Evolutionary conservation across 1,139 yeast species (phyloP).

Genomic region (Wickerhamomyces sp.): DNA sequence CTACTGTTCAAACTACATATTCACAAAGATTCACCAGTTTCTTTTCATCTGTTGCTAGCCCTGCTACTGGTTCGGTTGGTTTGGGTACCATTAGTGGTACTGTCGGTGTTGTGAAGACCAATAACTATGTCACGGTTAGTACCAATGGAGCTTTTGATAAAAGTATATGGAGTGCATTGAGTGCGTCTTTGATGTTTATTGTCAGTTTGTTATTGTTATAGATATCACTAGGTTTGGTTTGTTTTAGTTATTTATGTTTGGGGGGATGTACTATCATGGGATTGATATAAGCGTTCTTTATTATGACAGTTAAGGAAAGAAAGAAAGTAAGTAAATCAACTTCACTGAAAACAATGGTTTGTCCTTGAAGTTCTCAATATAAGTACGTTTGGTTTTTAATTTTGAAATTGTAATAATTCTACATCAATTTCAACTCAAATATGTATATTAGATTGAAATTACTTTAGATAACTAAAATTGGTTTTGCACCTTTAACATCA

Average conservation of each 20-base stretch:
- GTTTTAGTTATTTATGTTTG: neutral
- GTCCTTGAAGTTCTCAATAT: no score
- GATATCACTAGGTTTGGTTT: neutral
- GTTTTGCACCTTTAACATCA: slow-evolving; percentile 33
- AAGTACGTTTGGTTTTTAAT: no score
- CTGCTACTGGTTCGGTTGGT: slow-evolving; percentile 52
- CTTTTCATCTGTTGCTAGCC: slow-evolving; percentile 36
- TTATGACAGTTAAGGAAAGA: no score
- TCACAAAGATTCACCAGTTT: slow-evolving; percentile 45
- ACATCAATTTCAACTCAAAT: no score
- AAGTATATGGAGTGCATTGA: slow-evolving; percentile 8
- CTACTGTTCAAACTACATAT: slow-evolving; percentile 44
- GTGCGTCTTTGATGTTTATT: slow-evolving; percentile 16
- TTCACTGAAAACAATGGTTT: no score
- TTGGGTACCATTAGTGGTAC: slow-evolving; percentile 54
- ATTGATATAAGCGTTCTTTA: neutral
- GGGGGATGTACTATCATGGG: neutral
- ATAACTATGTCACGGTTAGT: slow-evolving; percentile 26
- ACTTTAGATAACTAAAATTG: slow-evolving; percentile 21
- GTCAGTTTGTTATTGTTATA: slow-evolving; percentile 18
- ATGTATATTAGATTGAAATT: neutral
- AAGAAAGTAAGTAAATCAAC: no score
- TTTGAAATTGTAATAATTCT: neutral
- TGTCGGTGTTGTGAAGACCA: slow-evolving; percentile 55
- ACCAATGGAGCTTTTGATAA: slow-evolving; percentile 7